A percentile compares a stretch with the other conserved stretches of the same genome.
phyloP scores from a whole-genome alignment of 495 filamentous ascomycete genomes.

The Podospora anserina region DNA sequence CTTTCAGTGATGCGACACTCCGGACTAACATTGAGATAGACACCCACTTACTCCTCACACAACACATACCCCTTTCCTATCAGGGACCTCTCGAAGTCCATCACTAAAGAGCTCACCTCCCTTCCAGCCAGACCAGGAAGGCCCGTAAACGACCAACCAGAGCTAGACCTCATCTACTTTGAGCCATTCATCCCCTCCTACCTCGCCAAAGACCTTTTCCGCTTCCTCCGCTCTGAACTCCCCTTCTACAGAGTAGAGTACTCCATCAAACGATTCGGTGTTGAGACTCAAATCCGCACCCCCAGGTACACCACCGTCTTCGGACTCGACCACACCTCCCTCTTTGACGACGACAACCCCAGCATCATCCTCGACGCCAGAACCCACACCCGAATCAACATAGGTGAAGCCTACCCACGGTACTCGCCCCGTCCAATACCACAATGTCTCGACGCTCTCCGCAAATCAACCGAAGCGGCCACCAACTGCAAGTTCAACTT shows the following conservation, averaged over 20 bases:
- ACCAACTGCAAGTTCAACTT: conserved; percentile 68
- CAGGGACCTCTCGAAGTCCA: conserved; percentile 46
- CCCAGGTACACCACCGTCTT: conserved; percentile 61
- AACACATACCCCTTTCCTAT: conserved; percentile 62
- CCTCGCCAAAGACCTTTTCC: conserved; percentile 56
- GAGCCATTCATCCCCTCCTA: conserved; percentile 58
- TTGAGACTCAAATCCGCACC: conserved; percentile 42
- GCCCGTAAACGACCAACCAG: conserved; percentile 56
- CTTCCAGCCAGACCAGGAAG: conserved; percentile 39
- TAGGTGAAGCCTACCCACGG: conserved; percentile 46
- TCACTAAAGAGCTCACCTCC: conserved; percentile 24
- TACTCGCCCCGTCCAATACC: conserved; percentile 64
- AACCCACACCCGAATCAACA: conserved; percentile 32
- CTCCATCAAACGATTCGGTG: conserved; percentile 56
- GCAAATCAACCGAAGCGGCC: conserved; percentile 53
- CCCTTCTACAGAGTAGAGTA: conserved; percentile 74
- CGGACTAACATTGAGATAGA: not conserved
- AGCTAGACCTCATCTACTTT: conserved; percentile 67
- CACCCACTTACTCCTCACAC: conserved; percentile 41
- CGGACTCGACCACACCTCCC: conserved; percentile 61
- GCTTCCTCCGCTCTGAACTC: conserved; percentile 58
- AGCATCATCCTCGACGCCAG: conserved; percentile 44
- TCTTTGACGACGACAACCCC: conserved; percentile 40
- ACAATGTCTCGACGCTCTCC: conserved; percentile 57
- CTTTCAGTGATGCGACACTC: not conserved